phyloP scores from a whole-genome alignment of 495 filamentous ascomycete species.

The Terfezia claveryi region DNA sequence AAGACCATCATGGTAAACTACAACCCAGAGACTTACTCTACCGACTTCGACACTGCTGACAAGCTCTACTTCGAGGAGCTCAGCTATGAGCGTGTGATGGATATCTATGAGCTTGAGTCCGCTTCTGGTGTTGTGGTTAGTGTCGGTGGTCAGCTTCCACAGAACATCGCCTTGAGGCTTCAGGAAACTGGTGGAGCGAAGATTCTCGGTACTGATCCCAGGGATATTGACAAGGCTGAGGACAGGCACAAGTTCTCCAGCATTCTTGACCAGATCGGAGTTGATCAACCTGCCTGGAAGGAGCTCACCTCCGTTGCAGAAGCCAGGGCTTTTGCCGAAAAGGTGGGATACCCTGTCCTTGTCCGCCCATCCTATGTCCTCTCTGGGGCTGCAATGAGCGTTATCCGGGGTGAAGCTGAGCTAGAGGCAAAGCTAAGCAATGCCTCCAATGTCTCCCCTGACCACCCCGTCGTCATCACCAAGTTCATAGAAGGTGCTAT shows the following conservation, averaged over 20 bases:
- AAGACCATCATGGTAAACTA: constrained; percentile 98
- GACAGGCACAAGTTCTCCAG: constrained; percentile 96
- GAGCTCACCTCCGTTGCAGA: constrained; percentile 82
- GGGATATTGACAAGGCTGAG: constrained; percentile 91
- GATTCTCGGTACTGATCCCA: constrained; percentile 73
- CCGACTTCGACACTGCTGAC: constrained; percentile 87
- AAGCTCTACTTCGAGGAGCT: constrained; percentile 93
- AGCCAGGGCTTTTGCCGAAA: constrained; percentile 63
- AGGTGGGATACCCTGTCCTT: constrained; percentile 81
- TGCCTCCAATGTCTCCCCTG: constrained; percentile 76
- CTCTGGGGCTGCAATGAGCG: constrained; percentile 96
- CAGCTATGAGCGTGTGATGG: constrained; percentile 93
- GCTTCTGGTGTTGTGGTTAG: constrained; percentile 82
- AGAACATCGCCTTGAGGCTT: constrained; percentile 90
- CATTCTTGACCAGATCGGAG: constrained; percentile 80
- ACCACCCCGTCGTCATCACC: constrained; percentile 95
- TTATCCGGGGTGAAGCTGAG: constrained; percentile 81
- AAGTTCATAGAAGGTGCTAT: constrained; percentile 97
- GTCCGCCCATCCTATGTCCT: constrained; percentile 95
- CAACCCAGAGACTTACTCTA: constrained; percentile 74
- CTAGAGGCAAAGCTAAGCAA: constrained; percentile 78
- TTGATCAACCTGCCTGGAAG: constrained; percentile 95
- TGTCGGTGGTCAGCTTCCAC: constrained; percentile 85
- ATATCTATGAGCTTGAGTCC: constrained; percentile 86
- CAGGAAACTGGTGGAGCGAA: constrained; percentile 69